A percentile compares a stretch with the other conserved stretches of the same genome.
Evolutionary conservation across 805 yeast genomes (phyloP).

Genomic region (Yamadazyma akitaensis): DNA sequence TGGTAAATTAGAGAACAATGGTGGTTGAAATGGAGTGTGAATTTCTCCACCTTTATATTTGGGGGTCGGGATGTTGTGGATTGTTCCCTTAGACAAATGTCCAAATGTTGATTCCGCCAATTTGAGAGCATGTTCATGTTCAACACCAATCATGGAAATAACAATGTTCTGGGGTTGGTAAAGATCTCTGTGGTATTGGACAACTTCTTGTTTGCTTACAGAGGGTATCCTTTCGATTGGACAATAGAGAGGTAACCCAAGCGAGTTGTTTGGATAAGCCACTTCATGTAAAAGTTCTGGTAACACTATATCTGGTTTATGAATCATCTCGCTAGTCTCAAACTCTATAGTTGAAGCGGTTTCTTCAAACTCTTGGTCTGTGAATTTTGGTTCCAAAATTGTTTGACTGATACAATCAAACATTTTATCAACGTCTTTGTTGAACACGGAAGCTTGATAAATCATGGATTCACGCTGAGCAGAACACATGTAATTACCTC

Average conservation of each 20-base stretch:
- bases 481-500: constrained; percentile 93
- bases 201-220: constrained; percentile 51
- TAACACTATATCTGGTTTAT: constrained; percentile 76
- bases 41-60: constrained; percentile 49
- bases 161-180: constrained; percentile 81
- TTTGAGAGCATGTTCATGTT: constrained; percentile 63
- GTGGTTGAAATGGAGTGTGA: constrained; percentile 37
- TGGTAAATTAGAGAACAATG: constrained; percentile 51
- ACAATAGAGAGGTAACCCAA: constrained; percentile 84
- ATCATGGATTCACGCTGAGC: constrained; percentile 88
- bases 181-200: constrained; percentile 59
- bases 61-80: constrained; percentile 12
- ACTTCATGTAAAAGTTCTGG: constrained; percentile 89
- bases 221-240: constrained; percentile 63
- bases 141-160: constrained; percentile 83
- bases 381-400: constrained; percentile 63
- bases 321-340: constrained; percentile 79
- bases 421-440: constrained; percentile 78
- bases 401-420: constrained; percentile 74
- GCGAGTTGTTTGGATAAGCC: constrained; percentile 68
- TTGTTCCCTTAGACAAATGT: constrained; percentile 5
- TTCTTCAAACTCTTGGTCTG: constrained; percentile 68
- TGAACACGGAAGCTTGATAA: constrained; percentile 94
- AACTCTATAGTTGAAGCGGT: constrained; percentile 71
- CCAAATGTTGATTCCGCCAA: constrained; percentile 64